Conservation (phyloP, 306 rosid genomes). For the Sphenostylis stenocarpa region DNA sequence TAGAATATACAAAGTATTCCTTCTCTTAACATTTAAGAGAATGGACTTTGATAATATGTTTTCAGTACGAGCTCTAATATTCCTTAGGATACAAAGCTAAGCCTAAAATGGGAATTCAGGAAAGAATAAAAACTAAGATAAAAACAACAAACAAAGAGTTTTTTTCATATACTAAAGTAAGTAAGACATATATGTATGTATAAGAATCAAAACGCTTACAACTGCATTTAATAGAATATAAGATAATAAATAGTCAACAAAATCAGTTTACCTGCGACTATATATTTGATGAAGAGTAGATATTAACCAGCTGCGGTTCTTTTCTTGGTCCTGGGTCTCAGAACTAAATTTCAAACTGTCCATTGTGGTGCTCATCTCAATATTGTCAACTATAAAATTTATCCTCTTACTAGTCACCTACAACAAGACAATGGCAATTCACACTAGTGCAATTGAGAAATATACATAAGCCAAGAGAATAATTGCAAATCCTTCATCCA, state of each 20-base stretch:
- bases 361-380: constrained; percentile 43
- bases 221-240: constrained; percentile 11
- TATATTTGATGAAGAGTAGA: constrained; percentile 91
- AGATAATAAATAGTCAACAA: not conserved
- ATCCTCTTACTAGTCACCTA: constrained; percentile 91
- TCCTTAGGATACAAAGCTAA: too few species aligned
- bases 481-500: constrained; percentile 30
- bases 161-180: not conserved
- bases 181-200: not conserved
- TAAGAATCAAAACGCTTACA: not conserved
- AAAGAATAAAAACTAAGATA: too few species aligned
- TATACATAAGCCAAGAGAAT: constrained; percentile 3
- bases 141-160: not conserved
- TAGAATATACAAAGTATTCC: too few species aligned
- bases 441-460: constrained; percentile 34
- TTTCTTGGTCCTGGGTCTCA: constrained; percentile 53
- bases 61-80: too few species aligned
- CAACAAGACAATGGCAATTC: constrained; percentile 31
- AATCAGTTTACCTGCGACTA: constrained; percentile 76
- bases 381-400: constrained; percentile 80
- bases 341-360: constrained; percentile 47
- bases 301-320: constrained; percentile 87
- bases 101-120: too few species aligned
- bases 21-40: too few species aligned
- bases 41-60: too few species aligned